Percentiles rank a stretch among this genome's conserved stretches.
Evolutionary conservation across 2,329 filamentous ascomycete genomes (phyloP).

Genomic region (Cladophialophora yegresii): DNA sequence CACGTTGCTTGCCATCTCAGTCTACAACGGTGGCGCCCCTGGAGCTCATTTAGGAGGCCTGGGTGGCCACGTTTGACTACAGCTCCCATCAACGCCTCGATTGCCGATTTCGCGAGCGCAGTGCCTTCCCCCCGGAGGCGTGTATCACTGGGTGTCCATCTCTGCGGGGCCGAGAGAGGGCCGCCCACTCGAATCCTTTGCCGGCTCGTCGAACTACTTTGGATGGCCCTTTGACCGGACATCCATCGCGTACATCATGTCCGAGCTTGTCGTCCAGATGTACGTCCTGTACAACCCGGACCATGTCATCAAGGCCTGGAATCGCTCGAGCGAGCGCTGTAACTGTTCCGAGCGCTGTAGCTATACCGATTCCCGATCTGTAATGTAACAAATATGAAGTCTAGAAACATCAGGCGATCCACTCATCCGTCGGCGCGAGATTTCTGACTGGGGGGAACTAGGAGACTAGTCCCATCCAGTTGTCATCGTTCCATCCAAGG

Average conservation of each 20-base stretch:
- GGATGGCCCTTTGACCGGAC: conserved; percentile 59
- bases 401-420: no score
- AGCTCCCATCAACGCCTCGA: conserved; percentile 60
- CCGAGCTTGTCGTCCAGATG: conserved; percentile 62
- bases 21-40: conserved; percentile 60
- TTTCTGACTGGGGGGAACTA: no score
- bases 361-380: no score
- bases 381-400: no score
- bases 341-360: no score
- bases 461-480: no score
- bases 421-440: no score
- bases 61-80: conserved; percentile 50
- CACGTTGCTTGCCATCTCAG: conserved; percentile 49
- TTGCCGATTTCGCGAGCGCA: conserved; percentile 62
- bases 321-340: no score
- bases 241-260: conserved; percentile 53
- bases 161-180: conserved; percentile 59
- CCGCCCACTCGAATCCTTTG: conserved; percentile 52
- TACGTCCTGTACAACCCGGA: conserved; percentile 58
- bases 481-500: no score
- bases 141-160: conserved; percentile 64
- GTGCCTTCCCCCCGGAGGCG: conserved; percentile 60
- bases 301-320: conserved; percentile 41
- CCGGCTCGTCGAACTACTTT: conserved; percentile 49
- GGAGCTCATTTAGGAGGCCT: conserved; percentile 61